A percentile compares a stretch with the other conserved stretches of the same genome.
phyloP scores from a whole-genome alignment of 2,329 filamentous ascomycete genomes.

The Stylonectria norvegica region DNA sequence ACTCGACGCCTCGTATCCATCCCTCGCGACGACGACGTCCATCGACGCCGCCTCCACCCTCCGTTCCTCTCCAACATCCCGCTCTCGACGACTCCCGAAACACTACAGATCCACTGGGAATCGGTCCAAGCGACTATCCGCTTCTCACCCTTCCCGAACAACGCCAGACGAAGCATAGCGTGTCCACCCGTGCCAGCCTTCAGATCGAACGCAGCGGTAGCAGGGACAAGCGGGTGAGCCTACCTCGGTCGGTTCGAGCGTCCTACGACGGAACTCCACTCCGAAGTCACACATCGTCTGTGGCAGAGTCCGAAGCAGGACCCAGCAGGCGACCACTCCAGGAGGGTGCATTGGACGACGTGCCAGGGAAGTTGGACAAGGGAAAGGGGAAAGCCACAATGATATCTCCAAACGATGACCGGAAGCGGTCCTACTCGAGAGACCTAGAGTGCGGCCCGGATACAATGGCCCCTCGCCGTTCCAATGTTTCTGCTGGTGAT shows the following conservation, averaged over 20 bases:
- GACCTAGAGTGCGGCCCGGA: conserved; percentile 56
- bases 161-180: conserved; percentile 42
- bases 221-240: conserved; percentile 48
- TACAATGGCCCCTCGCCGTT: conserved; percentile 41
- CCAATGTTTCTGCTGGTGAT: conserved; percentile 47
- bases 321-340: conserved; percentile 13
- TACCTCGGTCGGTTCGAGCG: conserved; percentile 51
- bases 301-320: conserved; percentile 15
- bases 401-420: conserved; percentile 37
- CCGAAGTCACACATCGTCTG: conserved; percentile 30
- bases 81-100: conserved; percentile 36
- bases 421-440: conserved; percentile 39
- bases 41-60: conserved; percentile 52
- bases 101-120: conserved; percentile 35
- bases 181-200: conserved; percentile 46
- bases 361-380: conserved; percentile 38
- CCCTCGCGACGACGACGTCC: conserved; percentile 42
- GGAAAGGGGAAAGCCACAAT: conserved; percentile 52
- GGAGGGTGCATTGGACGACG: conserved; percentile 11
- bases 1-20: conserved; percentile 51
- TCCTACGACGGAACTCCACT: conserved; percentile 51
- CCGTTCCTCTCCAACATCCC: conserved; percentile 48
- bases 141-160: conserved; percentile 51
- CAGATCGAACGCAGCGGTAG: conserved; percentile 47
- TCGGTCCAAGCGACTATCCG: conserved; percentile 46